Conservation (phyloP, 2,329 filamentous ascomycete species). For the Epichloe bromicola region DNA sequence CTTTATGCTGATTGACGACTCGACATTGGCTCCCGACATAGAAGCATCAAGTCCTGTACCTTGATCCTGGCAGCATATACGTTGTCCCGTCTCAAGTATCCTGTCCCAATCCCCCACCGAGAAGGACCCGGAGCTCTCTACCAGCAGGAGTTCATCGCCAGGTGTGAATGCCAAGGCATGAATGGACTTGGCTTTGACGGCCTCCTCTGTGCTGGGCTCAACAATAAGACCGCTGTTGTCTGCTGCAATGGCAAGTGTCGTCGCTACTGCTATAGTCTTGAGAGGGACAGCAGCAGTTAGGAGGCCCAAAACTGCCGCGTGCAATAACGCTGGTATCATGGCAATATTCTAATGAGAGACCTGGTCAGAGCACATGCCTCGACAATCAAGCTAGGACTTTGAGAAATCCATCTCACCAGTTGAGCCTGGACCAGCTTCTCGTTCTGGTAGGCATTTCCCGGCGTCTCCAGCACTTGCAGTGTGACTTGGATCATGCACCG, state of each 20-base stretch:
- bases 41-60: conserved; percentile 27
- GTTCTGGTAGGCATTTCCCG: conserved; percentile 52
- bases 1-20: conserved; percentile 35
- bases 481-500: conserved; percentile 69
- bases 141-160: conserved; percentile 57
- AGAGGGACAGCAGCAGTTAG: conserved; percentile 75
- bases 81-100: conserved; percentile 50
- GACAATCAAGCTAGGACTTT: not conserved
- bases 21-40: conserved; percentile 30
- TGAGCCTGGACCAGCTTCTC: conserved; percentile 46
- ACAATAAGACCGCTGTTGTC: conserved; percentile 31
- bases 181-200: conserved; percentile 51
- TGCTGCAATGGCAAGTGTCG: conserved; percentile 45
- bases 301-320: conserved; percentile 65
- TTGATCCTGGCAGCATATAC: conserved; percentile 43
- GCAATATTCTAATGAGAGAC: conserved; percentile 49
- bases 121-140: conserved; percentile 73
- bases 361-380: conserved; percentile 7
- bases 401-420: conserved; percentile 34
- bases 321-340: conserved; percentile 69
- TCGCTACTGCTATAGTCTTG: conserved; percentile 55
- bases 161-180: conserved; percentile 81
- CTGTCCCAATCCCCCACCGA: conserved; percentile 62
- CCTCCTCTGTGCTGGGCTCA: conserved; percentile 50
- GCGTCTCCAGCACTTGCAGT: conserved; percentile 60